phyloP scores from a whole-genome alignment of 495 filamentous ascomycete genomes.

The Hapsidospora chrysogenum region DNA sequence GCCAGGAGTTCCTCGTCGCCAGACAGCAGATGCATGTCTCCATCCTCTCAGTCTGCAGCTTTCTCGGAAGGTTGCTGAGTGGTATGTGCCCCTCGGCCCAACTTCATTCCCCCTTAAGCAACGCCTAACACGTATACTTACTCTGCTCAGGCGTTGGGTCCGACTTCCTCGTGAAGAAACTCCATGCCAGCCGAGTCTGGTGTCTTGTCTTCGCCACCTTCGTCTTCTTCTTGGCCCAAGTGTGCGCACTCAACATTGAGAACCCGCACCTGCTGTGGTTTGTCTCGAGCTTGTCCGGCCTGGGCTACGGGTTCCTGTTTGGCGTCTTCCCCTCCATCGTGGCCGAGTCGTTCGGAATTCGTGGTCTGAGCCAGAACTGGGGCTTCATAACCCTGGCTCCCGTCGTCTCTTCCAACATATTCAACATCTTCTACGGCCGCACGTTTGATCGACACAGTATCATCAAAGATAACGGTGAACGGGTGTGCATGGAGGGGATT shows the following conservation, averaged over 20 bases:
- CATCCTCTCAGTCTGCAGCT: slow-evolving; percentile 73
- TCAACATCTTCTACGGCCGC: slow-evolving; percentile 74
- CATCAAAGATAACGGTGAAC: slow-evolving; percentile 46
- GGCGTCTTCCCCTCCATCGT: slow-evolving; percentile 88
- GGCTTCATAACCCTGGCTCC: slow-evolving; percentile 83
- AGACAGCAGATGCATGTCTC: slow-evolving; percentile 88
- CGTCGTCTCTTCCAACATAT: slow-evolving; percentile 72
- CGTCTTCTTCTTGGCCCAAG: slow-evolving; percentile 68
- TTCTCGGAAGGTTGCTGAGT: slow-evolving; percentile 60
- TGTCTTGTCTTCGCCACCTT: slow-evolving; percentile 60
- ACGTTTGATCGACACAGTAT: slow-evolving; percentile 70
- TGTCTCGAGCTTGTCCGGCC: slow-evolving; percentile 68
- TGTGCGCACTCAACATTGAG: slow-evolving; percentile 59
- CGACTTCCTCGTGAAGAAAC: slow-evolving; percentile 67
- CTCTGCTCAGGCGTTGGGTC: slow-evolving; percentile 55
- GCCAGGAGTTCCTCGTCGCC: slow-evolving; percentile 58
- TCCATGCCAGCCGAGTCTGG: slow-evolving; percentile 74
- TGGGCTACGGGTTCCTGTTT: slow-evolving; percentile 89
- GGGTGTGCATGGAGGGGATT: slow-evolving; percentile 63
- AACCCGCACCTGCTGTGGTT: slow-evolving; percentile 65
- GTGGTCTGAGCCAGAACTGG: slow-evolving; percentile 84
- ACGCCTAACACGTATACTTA: slow-evolving; percentile 2
- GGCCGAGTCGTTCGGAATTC: slow-evolving; percentile 79
- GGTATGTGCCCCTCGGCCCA: slow-evolving; percentile 26
- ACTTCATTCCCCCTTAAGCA: too few relatives aligned